Evolutionary conservation across 129 eudicot species (phyloP), one percentile per base, ranked within the genome.

Genomic region (Ambrosia trifida): DNA sequence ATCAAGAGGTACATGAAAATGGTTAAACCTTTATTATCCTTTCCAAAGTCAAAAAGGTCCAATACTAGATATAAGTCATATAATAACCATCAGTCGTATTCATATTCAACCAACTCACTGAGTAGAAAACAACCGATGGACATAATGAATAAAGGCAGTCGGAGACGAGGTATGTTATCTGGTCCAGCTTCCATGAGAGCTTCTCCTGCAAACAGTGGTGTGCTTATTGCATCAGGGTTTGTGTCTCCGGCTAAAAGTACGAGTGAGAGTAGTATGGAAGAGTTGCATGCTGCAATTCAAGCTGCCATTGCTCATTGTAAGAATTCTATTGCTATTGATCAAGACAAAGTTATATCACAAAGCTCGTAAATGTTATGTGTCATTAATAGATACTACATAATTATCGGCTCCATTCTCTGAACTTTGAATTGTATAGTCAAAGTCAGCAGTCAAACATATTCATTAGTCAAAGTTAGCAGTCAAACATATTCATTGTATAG

Each of bases 301-400:
- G 98, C 98, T 63, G 98, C 98, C 10, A 93, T 93, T 76, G 89
- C 98, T 81, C 98, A 93, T 78, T 93, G 98, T 83, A 93, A 93
- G 84, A 87, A 89, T 4, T 93, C 98, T 6, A 81, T 79, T 43
- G 83, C 88, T 20, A 53, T 66, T 70, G 87, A 88, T 24, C 28
- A 24, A 57, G 86, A 81, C 13, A 77, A 77, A 30, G 32, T 49
- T 61, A 32, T 30, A 50, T 46, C 75, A 0, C 20, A 47, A 36
- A 20, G 11, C 9, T 76, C 14, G 19, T 44, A 14, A 18, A 43
- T 53, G 60, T 53, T 17, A n/a, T n/a, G n/a, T n/a, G n/a, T n/a
- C n/a, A n/a, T n/a, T n/a, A n/a, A n/a, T n/a, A n/a, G n/a, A n/a
- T n/a, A n/a, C n/a, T n/a, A n/a, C n/a, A n/a, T n/a, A n/a, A n/a